A percentile compares a stretch with the other conserved stretches of the same genome.
Evolutionary conservation across 768 basidiomycete genomes (phyloP).

Genomic region (Tricholoma saponaceum): DNA sequence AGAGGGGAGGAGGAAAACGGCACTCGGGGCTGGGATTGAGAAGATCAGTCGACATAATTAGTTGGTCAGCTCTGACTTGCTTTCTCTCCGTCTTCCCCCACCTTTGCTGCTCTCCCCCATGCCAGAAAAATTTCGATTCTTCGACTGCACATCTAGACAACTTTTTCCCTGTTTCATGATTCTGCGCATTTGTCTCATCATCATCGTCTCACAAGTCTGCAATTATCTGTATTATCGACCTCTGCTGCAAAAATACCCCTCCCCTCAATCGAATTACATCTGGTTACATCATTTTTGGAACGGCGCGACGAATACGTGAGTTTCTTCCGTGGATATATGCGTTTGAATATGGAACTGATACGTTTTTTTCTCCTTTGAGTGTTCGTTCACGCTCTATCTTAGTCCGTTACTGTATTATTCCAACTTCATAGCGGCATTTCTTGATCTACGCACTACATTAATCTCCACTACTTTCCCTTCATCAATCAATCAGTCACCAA

Average conservation of each 20-base stretch:
- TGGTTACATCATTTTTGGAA: too few species aligned
- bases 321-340: not conserved
- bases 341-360: not conserved
- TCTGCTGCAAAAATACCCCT: not conserved
- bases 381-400: too few species aligned
- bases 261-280: not conserved
- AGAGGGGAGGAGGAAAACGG: slow-evolving; percentile 7
- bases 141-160: not conserved
- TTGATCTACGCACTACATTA: not conserved
- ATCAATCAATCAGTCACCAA: not conserved
- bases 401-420: too few species aligned
- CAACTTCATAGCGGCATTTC: not conserved
- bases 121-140: not conserved
- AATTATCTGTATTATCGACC: not conserved
- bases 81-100: too few species aligned
- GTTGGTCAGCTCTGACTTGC: not conserved
- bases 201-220: not conserved
- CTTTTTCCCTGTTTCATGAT: not conserved
- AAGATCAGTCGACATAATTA: slow-evolving; percentile 21
- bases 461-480: not conserved
- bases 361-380: not conserved
- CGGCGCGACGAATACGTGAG: not conserved
- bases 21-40: slow-evolving; percentile 16
- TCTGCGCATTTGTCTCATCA: not conserved
- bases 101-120: too few species aligned